Conservation (phyloP, 345 rosid genomes). For the Citrus glauca region DNA sequence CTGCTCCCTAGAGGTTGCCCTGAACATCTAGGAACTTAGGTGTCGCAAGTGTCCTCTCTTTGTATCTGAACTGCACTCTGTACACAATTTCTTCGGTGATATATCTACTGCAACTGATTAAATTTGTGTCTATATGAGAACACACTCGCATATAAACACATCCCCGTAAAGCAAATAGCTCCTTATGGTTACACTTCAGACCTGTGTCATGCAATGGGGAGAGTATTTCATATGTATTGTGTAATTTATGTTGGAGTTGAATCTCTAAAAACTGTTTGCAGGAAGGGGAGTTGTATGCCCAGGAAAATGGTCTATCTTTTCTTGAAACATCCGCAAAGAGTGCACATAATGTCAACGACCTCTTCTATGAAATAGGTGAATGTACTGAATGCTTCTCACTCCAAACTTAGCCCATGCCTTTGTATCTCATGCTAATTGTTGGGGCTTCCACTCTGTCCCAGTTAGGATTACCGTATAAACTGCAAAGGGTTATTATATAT, state of each 20-base stretch:
- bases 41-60: neutral
- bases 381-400: neutral
- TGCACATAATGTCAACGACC: constrained; percentile 72
- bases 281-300: constrained; percentile 68
- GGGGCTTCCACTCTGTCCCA: neutral
- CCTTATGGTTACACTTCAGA: neutral
- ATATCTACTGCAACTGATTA: neutral
- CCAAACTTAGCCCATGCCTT: neutral
- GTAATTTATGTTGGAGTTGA: neutral
- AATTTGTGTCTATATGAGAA: neutral
- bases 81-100: neutral
- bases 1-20: neutral
- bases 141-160: neutral
- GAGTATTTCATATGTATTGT: neutral
- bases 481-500: neutral
- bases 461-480: neutral
- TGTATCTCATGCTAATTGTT: neutral
- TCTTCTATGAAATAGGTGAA: constrained; percentile 72
- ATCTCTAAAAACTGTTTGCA: constrained; percentile 22
- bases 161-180: no score
- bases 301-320: constrained; percentile 59
- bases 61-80: neutral
- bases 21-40: neutral
- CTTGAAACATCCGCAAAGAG: constrained; percentile 71
- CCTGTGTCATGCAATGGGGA: neutral